Conservation (phyloP, 2,329 filamentous ascomycete genomes). For the Xylaria sp. region DNA sequence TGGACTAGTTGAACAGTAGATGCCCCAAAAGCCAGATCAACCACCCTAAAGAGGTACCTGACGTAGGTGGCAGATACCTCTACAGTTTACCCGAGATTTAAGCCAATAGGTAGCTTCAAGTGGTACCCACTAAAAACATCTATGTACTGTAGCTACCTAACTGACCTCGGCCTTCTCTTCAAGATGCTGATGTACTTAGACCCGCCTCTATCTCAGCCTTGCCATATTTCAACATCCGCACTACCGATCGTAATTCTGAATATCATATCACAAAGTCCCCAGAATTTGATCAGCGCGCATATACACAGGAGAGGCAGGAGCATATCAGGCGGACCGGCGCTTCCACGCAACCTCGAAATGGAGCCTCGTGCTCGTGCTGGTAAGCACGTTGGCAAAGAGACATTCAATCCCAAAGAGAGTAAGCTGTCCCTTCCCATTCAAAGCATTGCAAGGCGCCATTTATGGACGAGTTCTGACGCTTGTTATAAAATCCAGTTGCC, state of each 20-base stretch:
- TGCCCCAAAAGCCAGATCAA: conserved; percentile 27
- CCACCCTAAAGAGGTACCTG: neutral
- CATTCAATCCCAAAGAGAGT: conserved; percentile 79
- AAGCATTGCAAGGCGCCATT: neutral
- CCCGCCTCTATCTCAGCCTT: conserved; percentile 17
- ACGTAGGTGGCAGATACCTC: conserved; percentile 8
- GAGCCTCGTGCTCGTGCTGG: conserved; percentile 81
- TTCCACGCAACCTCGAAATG: conserved; percentile 54
- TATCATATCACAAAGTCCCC: neutral
- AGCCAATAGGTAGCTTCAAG: neutral
- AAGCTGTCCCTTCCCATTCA: conserved; percentile 47
- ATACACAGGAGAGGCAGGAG: neutral
- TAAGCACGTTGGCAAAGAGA: conserved; percentile 85
- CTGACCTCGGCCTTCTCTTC: too few relatives aligned
- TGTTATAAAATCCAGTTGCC: conserved; percentile 63
- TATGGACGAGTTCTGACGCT: conserved; percentile 29
- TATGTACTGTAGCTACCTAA: too few relatives aligned
- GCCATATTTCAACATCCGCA: conserved; percentile 3
- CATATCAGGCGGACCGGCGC: neutral
- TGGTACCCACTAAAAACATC: too few relatives aligned
- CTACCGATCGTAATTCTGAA: neutral
- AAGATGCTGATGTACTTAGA: neutral
- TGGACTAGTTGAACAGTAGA: too few relatives aligned
- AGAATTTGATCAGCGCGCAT: neutral
- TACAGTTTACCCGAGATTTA: conserved; percentile 11